These are phyloP conservation scores for Wickerhamiella azyma DNA, from an alignment of 805 yeast genomes.

Conservation along the genomic window DNA sequence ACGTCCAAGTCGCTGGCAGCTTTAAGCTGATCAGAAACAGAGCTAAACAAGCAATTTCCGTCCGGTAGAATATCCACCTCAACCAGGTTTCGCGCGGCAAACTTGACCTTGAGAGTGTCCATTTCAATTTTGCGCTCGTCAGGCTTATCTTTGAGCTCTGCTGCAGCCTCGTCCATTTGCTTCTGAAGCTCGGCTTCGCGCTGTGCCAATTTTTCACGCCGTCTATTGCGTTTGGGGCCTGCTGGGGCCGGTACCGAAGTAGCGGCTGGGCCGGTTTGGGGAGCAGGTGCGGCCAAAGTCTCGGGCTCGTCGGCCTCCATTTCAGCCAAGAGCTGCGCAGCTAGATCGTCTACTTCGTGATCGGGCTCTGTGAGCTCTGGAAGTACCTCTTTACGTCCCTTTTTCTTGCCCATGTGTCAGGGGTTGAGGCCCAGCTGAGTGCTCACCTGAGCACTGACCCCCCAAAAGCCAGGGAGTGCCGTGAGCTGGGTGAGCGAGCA, in stretches of 20 bases:
- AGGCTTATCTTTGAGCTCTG: constrained; percentile 53
- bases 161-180: constrained; percentile 50
- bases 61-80: constrained; percentile 72
- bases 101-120: constrained; percentile 43
- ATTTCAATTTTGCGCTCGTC: constrained; percentile 62
- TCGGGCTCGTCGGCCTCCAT: constrained; percentile 29
- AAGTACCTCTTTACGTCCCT: background rate
- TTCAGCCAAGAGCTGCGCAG: constrained; percentile 54
- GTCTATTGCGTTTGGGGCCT: constrained; percentile 52
- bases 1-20: constrained; percentile 26
- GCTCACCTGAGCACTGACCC: too few relatives aligned
- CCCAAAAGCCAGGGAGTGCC: too few relatives aligned
- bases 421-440: background rate
- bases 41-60: constrained; percentile 86
- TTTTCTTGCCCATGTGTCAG: constrained; percentile 5
- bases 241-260: constrained; percentile 20
- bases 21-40: constrained; percentile 64
- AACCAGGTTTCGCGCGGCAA: constrained; percentile 35
- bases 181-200: constrained; percentile 56
- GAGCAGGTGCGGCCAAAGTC: constrained; percentile 5
- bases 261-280: constrained; percentile 9
- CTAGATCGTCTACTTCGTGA: constrained; percentile 31
- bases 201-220: constrained; percentile 67
- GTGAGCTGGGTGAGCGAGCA: too few relatives aligned
- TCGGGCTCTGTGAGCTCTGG: background rate